Base-by-base conservation (phyloP, 2,329 filamentous ascomycete species). In the Colletotrichum theobromicola region DNA sequence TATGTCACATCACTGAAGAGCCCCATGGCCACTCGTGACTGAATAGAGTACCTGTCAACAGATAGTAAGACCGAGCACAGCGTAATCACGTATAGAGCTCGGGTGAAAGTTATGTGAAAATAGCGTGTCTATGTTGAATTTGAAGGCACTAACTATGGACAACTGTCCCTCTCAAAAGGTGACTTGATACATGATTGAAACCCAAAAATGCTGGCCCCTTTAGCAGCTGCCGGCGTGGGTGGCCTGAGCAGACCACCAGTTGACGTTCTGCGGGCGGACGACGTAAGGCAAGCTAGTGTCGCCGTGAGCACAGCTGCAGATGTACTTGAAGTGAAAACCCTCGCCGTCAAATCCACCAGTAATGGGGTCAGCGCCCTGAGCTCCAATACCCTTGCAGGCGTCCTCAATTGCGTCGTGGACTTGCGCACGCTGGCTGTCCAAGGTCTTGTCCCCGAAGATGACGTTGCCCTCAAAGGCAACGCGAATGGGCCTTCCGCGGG, bases 391-490 rank as follows among this genome's bases (percentile, higher is more conserved):
- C 42, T 46, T 46, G 5, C 42, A 46, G 5, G 42, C 37, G 0
- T 1, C 0, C 2, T 46, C 37, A 6, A 46, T 9, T 0, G 42
- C 42, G 18, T 46, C 42, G 42, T 46, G 42, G 0, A 46, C 42
- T 0, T 46, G 42, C 18, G n/a, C 18, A 1, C 42, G 42, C 42
- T 46, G 42, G 42, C 42, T 46, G 5, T 46, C 42, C 42, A 46
- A 10, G 21, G 42, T 46, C 42, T 46, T n/a, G 1, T 46, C 42
- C 9, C 42, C 42, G 21, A 46, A 21, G 9, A 46, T 46, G 42
- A 46, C 42, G 42, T 46, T 46, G 42, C 42, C 42, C 42, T 46
- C 42, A 46, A 46, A 46, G 42, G 42, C 42, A 46, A 46, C 42
- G 2, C 42, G 42, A 21, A 46, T 46, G 42, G 42, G 42, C 42